Evolutionary conservation across 2,329 filamentous ascomycete species (phyloP).

Genomic region (Colletotrichum sp.): DNA sequence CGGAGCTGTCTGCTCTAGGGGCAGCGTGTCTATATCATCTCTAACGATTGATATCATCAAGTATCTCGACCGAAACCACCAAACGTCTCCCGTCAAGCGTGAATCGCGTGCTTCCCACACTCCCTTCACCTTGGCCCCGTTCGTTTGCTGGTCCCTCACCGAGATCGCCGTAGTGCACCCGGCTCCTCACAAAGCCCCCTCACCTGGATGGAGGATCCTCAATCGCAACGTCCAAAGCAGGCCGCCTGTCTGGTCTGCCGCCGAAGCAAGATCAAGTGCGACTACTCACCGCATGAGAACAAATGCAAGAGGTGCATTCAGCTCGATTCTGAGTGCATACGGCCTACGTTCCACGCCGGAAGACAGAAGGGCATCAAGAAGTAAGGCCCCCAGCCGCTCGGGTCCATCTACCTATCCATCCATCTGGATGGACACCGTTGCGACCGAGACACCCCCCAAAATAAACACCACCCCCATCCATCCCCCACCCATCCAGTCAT

Average conservation of each 20-base stretch:
- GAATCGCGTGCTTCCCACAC: not conserved
- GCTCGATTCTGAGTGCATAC: conserved; percentile 65
- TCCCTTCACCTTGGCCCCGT: not conserved
- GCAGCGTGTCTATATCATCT: conserved; percentile 16
- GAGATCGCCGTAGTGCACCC: conserved; percentile 17
- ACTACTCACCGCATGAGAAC: conserved; percentile 55
- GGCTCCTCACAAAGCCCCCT: conserved; percentile 18
- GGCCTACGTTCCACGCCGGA: conserved; percentile 76
- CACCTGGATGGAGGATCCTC: conserved; percentile 23
- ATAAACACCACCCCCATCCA: not conserved
- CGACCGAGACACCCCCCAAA: not conserved
- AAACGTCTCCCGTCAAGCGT: not conserved
- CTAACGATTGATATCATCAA: not conserved
- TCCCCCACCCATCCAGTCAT: not conserved
- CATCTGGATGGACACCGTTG: not conserved
- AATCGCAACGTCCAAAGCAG: conserved; percentile 30
- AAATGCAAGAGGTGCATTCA: conserved; percentile 68
- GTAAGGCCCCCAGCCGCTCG: conserved; percentile 44
- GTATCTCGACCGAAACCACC: conserved; percentile 1
- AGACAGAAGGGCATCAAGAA: conserved; percentile 80
- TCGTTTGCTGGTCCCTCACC: conserved; percentile 5
- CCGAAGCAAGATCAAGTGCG: conserved; percentile 72
- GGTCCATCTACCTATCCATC: not conserved
- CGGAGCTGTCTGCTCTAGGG: conserved; percentile 23
- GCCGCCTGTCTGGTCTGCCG: conserved; percentile 70